Evolutionary conservation across 441 rosid species (phyloP), one percentile per base, ranked within the genome.

Genomic region (Syzygium syzygioides): DNA sequence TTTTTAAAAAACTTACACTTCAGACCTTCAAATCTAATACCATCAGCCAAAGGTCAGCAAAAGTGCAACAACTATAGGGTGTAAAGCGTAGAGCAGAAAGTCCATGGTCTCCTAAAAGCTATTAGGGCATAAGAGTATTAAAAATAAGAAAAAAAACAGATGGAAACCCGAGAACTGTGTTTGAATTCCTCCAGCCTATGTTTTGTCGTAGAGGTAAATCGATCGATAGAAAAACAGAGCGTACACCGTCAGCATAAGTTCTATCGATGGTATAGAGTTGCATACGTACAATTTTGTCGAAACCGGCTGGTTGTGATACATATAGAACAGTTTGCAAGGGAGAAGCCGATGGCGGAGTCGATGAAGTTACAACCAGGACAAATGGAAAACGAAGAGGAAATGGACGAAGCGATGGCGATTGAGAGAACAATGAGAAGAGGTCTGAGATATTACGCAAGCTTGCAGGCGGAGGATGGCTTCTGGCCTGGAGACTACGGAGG

Each of bases 401-500:
- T 55, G 60, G 66, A 55, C 52, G 87, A 85, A 55, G 87, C 28
- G 28, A 85, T 41, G 60, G 30, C 25, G 52, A 26, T 85, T 13
- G 62, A 59, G 66, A 85, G 34, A 30, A 32, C 87, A 55, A 0
- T 85, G 87, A 41, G 62, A 59, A 85, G 60, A 59, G 87, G 62
- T 50, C 62, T 94, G 54, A 90, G 93, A 76, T 93, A 93, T 91
- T 91, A 93, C 90, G 91, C 95, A 23, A 89, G 86, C 55, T 85
- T 93, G 45, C 96, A 94, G 87, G 55, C 91, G 9, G 87, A 92
- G 52, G 95, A 93, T 92, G 96, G 96, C 5, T 93, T 93, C 76
- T 94, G 94, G 96, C 93, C 96, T 45, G 94, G 93, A 68, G 96
- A 94, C 89, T 94, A 92, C 54, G 95, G 93, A 37, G 96, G 95